Evolutionary conservation across 306 rosid species (phyloP).

Genomic region (Acacia confusa): DNA sequence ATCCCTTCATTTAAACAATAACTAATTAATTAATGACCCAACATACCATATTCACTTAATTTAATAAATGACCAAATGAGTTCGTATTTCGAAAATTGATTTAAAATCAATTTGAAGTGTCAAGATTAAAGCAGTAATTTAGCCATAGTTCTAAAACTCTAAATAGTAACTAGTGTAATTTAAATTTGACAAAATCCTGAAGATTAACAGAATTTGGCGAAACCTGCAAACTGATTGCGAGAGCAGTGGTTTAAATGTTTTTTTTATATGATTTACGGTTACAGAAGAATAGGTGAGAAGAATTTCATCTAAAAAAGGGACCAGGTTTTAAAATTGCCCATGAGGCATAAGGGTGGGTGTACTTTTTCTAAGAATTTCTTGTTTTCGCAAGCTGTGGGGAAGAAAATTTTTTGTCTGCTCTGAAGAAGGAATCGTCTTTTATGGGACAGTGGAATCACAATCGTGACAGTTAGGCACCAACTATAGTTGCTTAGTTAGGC

Average conservation of each 20-base stretch:
- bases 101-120: neutral
- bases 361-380: neutral
- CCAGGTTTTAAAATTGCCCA: neutral
- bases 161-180: neutral
- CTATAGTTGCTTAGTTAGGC: too few species aligned
- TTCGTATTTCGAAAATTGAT: neutral
- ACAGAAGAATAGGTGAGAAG: too few species aligned
- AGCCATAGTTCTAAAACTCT: neutral
- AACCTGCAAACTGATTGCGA: neutral
- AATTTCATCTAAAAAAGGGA: too few species aligned
- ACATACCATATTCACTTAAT: neutral
- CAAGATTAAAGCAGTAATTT: too few species aligned
- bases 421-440: slow-evolving; percentile 27
- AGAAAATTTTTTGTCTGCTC: slow-evolving; percentile 18
- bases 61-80: neutral
- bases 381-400: neutral
- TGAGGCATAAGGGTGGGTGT: too few species aligned
- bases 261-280: too few species aligned
- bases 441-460: slow-evolving; percentile 51
- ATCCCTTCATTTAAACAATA: neutral
- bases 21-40: neutral
- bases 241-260: too few species aligned
- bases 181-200: neutral
- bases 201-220: neutral
- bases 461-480: neutral